Percentiles rank a stretch among this genome's conserved stretches.
These are phyloP conservation scores for Spinacia oleracea DNA, from an alignment of 179 eudicot species.

Conservation along the genomic window DNA sequence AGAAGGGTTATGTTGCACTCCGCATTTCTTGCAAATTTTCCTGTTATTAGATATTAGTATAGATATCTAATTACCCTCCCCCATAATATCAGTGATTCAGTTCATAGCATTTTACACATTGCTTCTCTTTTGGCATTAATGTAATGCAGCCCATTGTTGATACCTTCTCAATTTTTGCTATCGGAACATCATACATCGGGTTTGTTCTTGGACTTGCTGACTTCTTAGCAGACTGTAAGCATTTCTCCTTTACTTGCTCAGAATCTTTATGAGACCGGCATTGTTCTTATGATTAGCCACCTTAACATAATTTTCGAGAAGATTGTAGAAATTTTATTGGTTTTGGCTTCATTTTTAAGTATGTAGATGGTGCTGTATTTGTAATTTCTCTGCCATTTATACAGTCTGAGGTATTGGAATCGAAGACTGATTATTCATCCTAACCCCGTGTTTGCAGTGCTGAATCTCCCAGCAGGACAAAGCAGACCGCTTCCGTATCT, in stretches of 20 bases:
- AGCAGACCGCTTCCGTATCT: slow-evolving; percentile 74
- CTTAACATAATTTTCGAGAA: not conserved
- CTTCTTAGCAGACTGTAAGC: slow-evolving; percentile 92
- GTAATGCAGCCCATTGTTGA: slow-evolving; percentile 83
- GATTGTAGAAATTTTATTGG: not conserved
- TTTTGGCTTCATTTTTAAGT: not conserved
- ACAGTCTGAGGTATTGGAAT: not conserved
- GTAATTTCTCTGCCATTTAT: not conserved
- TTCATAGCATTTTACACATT: not conserved
- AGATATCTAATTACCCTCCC: too few species aligned
- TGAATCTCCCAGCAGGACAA: slow-evolving; percentile 73
- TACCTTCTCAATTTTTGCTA: slow-evolving; percentile 84
- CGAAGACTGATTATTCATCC: not conserved
- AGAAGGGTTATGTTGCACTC: too few species aligned
- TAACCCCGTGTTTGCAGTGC: slow-evolving; percentile 51
- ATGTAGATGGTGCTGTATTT: not conserved
- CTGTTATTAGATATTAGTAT: too few species aligned
- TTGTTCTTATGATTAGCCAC: not conserved
- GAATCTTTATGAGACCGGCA: not conserved
- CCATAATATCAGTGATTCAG: too few species aligned
- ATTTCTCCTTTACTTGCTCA: slow-evolving; percentile 7
- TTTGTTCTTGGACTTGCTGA: slow-evolving; percentile 90
- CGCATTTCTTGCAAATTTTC: too few species aligned
- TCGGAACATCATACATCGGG: slow-evolving; percentile 90
- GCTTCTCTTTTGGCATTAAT: slow-evolving; percentile 7